Base-by-base conservation (phyloP, 441 rosid genomes). In the Syzygium malaccense region DNA sequence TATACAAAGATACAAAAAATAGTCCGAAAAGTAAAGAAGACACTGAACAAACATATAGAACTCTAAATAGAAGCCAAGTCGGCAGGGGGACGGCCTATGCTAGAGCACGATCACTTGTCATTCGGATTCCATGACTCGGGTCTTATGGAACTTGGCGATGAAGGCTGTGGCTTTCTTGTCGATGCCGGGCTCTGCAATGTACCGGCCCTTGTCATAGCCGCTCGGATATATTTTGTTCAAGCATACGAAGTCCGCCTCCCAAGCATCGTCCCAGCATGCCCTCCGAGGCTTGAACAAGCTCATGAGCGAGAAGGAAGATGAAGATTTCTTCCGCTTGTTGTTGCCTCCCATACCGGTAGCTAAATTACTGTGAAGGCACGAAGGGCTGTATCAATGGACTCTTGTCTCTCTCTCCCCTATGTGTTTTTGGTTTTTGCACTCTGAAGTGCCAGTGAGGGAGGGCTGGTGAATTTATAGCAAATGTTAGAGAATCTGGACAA, bases 281-380 rank as follows among this genome's bases (percentile, higher is more conserved):
- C 91, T 91, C 88, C 92, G 87, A 18, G 89, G 66, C 88, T 92
- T 94, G 92, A 94, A 92, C 32, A 94, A 78, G 88, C 88, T 88
- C 66, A 92, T 90, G 33, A 93, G 53, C 30, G 93, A 92, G 89
- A 92, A 93, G 15, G 88, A 79, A 53, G 86, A 45, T 48, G 88
- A 92, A 60, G 87, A 90, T 89, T 90, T 92, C 91, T 86, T 94
- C 66, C 92, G 95, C 89, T 32, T 92, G 90, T 25, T 32, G 88
- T 90, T 91, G 84, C 94, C 92, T 33, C 89, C 95, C 96, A 93
- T 94, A 66, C 78, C 8, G 18, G 78, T 9, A 66, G 45, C 45
- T 4, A 18, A 66, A 66, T 66, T 66, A 32, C 45, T 18, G 78
- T 12, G 78, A 66, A 32, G 45, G 78, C 26, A 66, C 26, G 41